Evolutionary conservation across 495 filamentous ascomycete genomes (phyloP), one percentile per base, ranked within the genome.

Genomic region (Trichoderma gamsii): DNA sequence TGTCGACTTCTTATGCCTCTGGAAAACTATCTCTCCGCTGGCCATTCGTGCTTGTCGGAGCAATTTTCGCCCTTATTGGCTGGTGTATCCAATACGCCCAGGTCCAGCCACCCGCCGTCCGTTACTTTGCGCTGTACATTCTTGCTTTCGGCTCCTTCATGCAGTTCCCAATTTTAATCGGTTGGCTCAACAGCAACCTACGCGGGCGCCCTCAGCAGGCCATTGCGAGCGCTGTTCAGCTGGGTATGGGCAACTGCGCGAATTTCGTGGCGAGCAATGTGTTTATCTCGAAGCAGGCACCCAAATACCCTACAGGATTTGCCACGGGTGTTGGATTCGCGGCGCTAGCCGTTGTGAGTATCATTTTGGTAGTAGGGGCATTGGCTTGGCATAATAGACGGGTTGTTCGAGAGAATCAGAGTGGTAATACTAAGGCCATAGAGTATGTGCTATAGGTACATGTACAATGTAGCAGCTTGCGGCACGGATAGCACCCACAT

Each of bases 231-330:
- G 63, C 63, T 41, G n/a, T 65, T 32, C 63, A 65, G 63, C 15
- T 65, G 32, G 63, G 63, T 5, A 38, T 65, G 12, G 63, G 63
- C 23, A 88, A 88, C 69, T 78, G 80, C 25, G 85, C 82, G 69
- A 87, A 85, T 4, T 86, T 89, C 69, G 78, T 88, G 41, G 83
- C 83, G 2, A 84, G 80, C 74, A 82, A 77, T 75, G 76, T 77
- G 46, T 78, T 76, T 71, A 77, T 84, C 41, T 71, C 76, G 4
- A 74, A 72, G 0, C 78, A 88, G 67, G 73, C 75, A 7, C 85
- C 84, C 3, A 73, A 64, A 23, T 88, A 84, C 68, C 72, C 69
- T 0, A 81, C 79, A 0, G 86, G 83, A 1, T 83, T 71, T 49
- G 65, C 68, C n/a, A 73, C 70, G 11, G 74, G 74, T 12, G 65